These are phyloP conservation scores for Xylariaceae sp. DNA, from an alignment of 2,329 filamentous ascomycete species.

Conservation along the genomic window DNA sequence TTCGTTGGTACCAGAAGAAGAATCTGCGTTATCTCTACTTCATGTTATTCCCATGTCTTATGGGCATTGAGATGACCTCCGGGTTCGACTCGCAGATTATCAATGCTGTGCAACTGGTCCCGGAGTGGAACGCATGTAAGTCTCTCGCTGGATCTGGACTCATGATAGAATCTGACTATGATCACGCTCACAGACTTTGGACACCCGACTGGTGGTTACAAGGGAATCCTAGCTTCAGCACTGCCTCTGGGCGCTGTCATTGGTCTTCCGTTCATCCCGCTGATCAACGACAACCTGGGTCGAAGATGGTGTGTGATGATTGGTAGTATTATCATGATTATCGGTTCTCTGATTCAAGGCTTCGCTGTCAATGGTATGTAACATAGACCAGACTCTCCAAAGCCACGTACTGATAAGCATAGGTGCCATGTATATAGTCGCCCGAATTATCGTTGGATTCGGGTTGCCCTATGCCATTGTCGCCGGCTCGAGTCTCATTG, in stretches of 20 bases:
- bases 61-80: slow-evolving; percentile 58
- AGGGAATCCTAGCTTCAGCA: slow-evolving; percentile 46
- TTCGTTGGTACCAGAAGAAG: slow-evolving; percentile 52
- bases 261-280: slow-evolving; percentile 46
- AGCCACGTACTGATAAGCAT: not conserved
- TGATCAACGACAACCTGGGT: slow-evolving; percentile 47
- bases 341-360: slow-evolving; percentile 49
- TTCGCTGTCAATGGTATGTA: slow-evolving; percentile 39
- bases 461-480: slow-evolving; percentile 59
- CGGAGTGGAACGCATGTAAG: slow-evolving; percentile 31
- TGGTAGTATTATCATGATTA: slow-evolving; percentile 47
- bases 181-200: slow-evolving; percentile 21
- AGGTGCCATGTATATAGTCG: slow-evolving; percentile 57
- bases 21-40: slow-evolving; percentile 52
- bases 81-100: slow-evolving; percentile 48
- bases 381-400: not conserved
- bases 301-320: slow-evolving; percentile 48
- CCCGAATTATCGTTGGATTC: slow-evolving; percentile 56
- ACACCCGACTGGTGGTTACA: slow-evolving; percentile 26
- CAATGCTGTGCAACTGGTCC: slow-evolving; percentile 34
- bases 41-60: slow-evolving; percentile 51
- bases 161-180: not conserved
- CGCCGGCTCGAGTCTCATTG: slow-evolving; percentile 53
- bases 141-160: slow-evolving; percentile 1
- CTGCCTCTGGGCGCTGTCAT: slow-evolving; percentile 49